phyloP scores from a whole-genome alignment of 78 protist species.

The Guillardia theta region DNA sequence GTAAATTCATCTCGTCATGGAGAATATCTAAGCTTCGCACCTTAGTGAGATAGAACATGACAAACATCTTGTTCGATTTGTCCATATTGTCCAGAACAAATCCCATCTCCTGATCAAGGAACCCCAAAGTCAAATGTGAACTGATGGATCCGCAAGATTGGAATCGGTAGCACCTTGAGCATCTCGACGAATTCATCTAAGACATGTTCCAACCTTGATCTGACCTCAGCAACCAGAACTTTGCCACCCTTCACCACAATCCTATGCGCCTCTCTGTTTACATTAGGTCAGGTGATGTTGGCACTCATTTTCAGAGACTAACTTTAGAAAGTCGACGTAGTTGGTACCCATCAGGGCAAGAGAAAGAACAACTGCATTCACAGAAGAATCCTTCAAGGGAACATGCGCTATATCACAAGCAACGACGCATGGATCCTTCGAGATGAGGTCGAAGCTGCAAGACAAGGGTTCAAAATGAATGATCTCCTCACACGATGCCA shows the following conservation, averaged over 20 bases:
- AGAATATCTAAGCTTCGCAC: neutral
- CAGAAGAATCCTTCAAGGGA: neutral
- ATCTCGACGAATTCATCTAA: neutral
- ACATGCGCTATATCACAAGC: conserved; percentile 56
- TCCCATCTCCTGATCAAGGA: no score
- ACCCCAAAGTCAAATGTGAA: no score
- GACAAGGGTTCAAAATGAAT: no score
- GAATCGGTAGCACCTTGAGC: no score
- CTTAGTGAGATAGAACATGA: conserved; percentile 10
- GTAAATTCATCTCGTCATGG: neutral
- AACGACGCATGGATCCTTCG: neutral
- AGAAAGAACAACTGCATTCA: conserved; percentile 52
- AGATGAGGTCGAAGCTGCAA: conserved; percentile 51
- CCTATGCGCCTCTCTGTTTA: conserved; percentile 61
- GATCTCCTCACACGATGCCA: no score
- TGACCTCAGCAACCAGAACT: neutral
- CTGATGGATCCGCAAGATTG: no score
- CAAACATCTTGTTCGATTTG: conserved; percentile 1
- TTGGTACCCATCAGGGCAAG: conserved; percentile 62
- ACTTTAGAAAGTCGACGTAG: conserved; percentile 38
- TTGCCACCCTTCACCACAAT: neutral
- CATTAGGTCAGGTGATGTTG: no score
- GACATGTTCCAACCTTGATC: neutral
- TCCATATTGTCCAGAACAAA: neutral
- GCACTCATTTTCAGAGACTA: no score